A percentile compares a stretch with the other conserved stretches of the same genome.
Evolutionary conservation across 73 alveolate genomes (phyloP).

Genomic region (Uronychia setigera): DNA sequence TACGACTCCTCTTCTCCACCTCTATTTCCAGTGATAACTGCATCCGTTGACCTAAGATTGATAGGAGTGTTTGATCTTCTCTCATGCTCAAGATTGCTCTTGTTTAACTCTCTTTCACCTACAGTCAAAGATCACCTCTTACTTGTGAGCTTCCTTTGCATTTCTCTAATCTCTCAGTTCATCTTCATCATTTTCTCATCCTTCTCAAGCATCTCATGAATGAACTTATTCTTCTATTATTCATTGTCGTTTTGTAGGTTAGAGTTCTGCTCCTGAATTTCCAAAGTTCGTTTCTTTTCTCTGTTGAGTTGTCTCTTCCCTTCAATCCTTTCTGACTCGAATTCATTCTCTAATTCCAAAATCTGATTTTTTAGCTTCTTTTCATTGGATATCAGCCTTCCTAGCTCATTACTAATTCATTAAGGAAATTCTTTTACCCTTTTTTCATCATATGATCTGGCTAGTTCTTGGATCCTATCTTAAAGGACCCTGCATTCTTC

Average conservation of each 20-base stretch:
- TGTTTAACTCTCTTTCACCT: not conserved
- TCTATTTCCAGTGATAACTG: too few relatives aligned
- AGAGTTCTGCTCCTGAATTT: not conserved
- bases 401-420: not conserved
- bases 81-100: not conserved
- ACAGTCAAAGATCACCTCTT: not conserved
- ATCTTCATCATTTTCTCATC: constrained; percentile 25
- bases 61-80: too few relatives aligned
- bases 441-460: too few relatives aligned
- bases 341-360: not conserved
- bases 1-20: too few relatives aligned
- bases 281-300: constrained; percentile 14
- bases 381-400: not conserved
- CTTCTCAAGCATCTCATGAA: constrained; percentile 25
- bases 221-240: not conserved
- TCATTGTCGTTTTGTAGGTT: not conserved
- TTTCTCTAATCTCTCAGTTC: constrained; percentile 19
- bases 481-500: not conserved
- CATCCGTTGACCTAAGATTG: too few relatives aligned
- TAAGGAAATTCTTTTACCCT: too few relatives aligned
- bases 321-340: constrained; percentile 2
- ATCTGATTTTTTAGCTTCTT: not conserved
- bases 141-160: constrained; percentile 22
- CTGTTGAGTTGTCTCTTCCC: constrained; percentile 12
- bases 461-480: not conserved